Evolutionary conservation across 2,329 filamentous ascomycete genomes (phyloP).

Genomic region (Peltaster fructicola): DNA sequence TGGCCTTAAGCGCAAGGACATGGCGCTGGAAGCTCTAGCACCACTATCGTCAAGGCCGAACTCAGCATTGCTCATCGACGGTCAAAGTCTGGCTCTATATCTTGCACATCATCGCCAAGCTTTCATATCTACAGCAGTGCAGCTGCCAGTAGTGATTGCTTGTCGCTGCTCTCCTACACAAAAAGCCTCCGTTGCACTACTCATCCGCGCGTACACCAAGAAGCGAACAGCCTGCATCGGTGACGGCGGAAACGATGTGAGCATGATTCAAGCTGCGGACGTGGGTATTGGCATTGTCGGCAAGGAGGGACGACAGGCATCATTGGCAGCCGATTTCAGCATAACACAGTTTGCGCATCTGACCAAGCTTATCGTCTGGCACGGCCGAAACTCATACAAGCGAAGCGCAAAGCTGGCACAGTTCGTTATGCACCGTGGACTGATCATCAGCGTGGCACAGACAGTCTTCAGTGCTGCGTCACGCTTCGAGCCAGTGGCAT

Average conservation of each 20-base stretch:
- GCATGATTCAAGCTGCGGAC: slow-evolving; percentile 97
- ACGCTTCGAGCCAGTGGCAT: slow-evolving; percentile 77
- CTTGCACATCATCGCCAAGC: slow-evolving; percentile 64
- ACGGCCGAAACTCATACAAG: slow-evolving; percentile 94
- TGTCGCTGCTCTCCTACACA: slow-evolving; percentile 95
- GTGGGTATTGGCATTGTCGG: slow-evolving; percentile 96
- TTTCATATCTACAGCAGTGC: slow-evolving; percentile 78
- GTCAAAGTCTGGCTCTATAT: slow-evolving; percentile 72
- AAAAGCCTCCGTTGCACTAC: slow-evolving; percentile 79
- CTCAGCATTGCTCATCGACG: slow-evolving; percentile 85
- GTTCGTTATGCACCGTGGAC: slow-evolving; percentile 91
- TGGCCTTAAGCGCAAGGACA: slow-evolving; percentile 55
- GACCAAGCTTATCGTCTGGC: slow-evolving; percentile 96
- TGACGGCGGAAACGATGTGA: slow-evolving; percentile 94
- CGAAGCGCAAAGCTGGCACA: slow-evolving; percentile 86
- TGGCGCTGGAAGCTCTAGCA: slow-evolving; percentile 74
- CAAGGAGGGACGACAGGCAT: slow-evolving; percentile 91
- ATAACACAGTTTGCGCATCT: slow-evolving; percentile 91
- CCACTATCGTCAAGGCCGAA: slow-evolving; percentile 70
- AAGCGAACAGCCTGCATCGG: slow-evolving; percentile 96
- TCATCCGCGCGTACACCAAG: slow-evolving; percentile 81
- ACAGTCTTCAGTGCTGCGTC: slow-evolving; percentile 94
- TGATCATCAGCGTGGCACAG: slow-evolving; percentile 91
- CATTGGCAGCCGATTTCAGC: slow-evolving; percentile 86
- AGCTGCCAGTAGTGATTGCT: slow-evolving; percentile 78